phyloP scores from a whole-genome alignment of 192 early-diverging fungal genomes.

The Coemansia sp. region DNA sequence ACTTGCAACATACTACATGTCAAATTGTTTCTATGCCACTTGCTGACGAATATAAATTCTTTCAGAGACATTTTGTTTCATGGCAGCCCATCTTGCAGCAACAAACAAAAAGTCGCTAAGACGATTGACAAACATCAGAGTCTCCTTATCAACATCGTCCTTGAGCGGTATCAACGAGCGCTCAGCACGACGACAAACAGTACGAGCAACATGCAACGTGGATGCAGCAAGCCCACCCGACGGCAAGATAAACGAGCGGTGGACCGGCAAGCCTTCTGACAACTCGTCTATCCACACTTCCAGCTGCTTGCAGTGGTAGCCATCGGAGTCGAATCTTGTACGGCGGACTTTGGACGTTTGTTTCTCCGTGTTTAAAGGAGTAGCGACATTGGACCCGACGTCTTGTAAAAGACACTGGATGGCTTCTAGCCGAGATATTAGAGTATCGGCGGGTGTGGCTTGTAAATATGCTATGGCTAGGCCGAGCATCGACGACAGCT shows the following conservation, averaged over 20 bases:
- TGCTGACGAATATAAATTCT: constrained; percentile 68
- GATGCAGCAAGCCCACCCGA: constrained; percentile 86
- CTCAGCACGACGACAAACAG: constrained; percentile 86
- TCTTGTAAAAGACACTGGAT: constrained; percentile 94
- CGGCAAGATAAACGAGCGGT: constrained; percentile 87
- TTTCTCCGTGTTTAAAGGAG: constrained; percentile 64
- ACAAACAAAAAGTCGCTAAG: constrained; percentile 93
- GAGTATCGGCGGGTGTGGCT: constrained; percentile 4
- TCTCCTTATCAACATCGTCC: constrained; percentile 38
- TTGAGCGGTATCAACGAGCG: constrained; percentile 76
- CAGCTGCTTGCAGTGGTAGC: constrained; percentile 63
- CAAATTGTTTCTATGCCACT: constrained; percentile 41
- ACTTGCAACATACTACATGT: neutral
- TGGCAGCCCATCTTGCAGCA: constrained; percentile 82
- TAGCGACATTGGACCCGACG: constrained; percentile 88
- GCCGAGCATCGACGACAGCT: constrained; percentile 68
- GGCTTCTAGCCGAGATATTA: constrained; percentile 53
- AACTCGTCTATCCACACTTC: constrained; percentile 88
- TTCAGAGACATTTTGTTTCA: constrained; percentile 69
- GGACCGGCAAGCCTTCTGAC: constrained; percentile 69
- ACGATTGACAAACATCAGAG: constrained; percentile 44
- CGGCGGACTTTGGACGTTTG: constrained; percentile 62
- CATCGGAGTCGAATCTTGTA: constrained; percentile 79
- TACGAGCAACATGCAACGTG: constrained; percentile 81
- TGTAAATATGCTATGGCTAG: constrained; percentile 47